Evolutionary conservation across 164 flowering plant species (phyloP).

Genomic region (Dillenia suffruticosa): DNA sequence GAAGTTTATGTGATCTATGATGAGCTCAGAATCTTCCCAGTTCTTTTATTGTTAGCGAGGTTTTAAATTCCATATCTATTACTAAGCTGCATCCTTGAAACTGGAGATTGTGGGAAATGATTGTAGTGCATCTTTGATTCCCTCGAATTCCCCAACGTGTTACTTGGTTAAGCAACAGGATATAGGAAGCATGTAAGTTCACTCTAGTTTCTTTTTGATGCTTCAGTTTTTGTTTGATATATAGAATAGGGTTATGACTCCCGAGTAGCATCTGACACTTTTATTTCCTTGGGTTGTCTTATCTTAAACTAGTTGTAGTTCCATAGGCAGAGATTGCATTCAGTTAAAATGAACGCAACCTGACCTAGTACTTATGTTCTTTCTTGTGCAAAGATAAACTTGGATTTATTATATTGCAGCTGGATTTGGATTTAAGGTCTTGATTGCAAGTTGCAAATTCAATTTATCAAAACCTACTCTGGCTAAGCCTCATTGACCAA

Average conservation of each 20-base stretch:
- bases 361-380: not conserved
- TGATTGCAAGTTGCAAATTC: too few relatives aligned
- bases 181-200: not conserved
- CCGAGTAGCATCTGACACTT: not conserved
- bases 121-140: slow-evolving; percentile 22
- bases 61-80: slow-evolving; percentile 20
- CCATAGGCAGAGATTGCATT: not conserved
- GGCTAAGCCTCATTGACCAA: too few relatives aligned
- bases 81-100: slow-evolving; percentile 18
- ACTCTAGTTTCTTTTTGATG: not conserved
- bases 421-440: too few relatives aligned
- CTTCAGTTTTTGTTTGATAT: not conserved
- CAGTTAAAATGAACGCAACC: not conserved
- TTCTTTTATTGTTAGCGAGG: slow-evolving; percentile 38
- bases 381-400: too few relatives aligned
- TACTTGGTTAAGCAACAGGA: not conserved
- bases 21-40: slow-evolving; percentile 33
- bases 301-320: slow-evolving; percentile 1
- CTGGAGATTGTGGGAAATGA: slow-evolving; percentile 26
- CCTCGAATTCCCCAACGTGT: slow-evolving; percentile 4
- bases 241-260: not conserved
- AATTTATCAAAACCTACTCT: too few relatives aligned
- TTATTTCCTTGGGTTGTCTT: not conserved
- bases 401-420: too few relatives aligned
- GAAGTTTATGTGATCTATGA: slow-evolving; percentile 7